These are phyloP conservation scores for Rhododendron mucronatum DNA, from an alignment of 148 eudicot genomes.

Conservation along the genomic window DNA sequence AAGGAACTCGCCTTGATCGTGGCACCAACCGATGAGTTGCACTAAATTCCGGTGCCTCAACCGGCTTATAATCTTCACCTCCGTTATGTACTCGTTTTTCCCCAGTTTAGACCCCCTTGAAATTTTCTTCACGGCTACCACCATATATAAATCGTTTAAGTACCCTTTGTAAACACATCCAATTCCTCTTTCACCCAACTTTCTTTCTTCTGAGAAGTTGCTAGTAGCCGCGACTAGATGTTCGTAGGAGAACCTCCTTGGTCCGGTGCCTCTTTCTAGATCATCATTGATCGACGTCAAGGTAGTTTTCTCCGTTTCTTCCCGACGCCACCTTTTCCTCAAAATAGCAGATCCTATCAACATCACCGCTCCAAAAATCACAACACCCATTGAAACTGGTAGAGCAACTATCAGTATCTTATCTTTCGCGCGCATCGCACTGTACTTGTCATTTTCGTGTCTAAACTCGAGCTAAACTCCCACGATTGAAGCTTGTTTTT, in stretches of 20 bases:
- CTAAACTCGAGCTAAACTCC: conserved; percentile 39
- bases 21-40: too few species aligned
- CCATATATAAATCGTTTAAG: not conserved
- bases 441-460: conserved; percentile 2
- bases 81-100: conserved; percentile 20
- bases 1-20: too few species aligned
- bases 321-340: not conserved
- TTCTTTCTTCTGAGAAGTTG: conserved; percentile 11
- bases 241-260: conserved; percentile 17
- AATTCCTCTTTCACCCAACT: conserved; percentile 35
- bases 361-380: conserved; percentile 5
- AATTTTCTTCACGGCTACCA: conserved; percentile 24
- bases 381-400: conserved; percentile 8
- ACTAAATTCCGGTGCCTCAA: conserved; percentile 14
- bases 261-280: conserved; percentile 27
- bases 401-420: conserved; percentile 14
- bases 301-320: not conserved
- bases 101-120: conserved; percentile 28
- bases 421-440: not conserved
- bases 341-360: not conserved
- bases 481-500: conserved; percentile 30
- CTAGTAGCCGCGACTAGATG: conserved; percentile 19
- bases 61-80: conserved; percentile 29
- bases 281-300: conserved; percentile 19
- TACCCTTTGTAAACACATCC: conserved; percentile 14